Conservation (phyloP, 108 stramenopile species). For the Cyclotella kingstonii region DNA sequence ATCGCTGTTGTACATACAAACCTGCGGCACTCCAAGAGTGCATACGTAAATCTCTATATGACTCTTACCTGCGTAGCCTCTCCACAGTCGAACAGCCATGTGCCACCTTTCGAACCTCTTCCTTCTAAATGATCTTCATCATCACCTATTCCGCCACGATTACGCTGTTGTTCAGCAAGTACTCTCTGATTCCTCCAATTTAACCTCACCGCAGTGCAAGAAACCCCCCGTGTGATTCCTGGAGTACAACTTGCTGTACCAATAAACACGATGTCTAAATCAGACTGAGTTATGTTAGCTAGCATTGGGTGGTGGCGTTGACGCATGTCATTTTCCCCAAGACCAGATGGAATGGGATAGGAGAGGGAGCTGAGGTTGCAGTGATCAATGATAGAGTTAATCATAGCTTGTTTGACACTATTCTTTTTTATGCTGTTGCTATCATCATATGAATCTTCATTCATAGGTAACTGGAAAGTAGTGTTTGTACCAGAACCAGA, state of each 20-base stretch:
- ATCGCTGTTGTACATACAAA: no score
- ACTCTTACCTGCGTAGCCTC: conserved; percentile 89
- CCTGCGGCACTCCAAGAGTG: no score
- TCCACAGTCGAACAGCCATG: conserved; percentile 95
- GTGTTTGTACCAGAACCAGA: no score
- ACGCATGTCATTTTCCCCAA: conserved; percentile 58
- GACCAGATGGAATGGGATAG: conserved; percentile 11
- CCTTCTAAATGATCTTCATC: neutral
- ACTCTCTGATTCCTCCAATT: conserved; percentile 46
- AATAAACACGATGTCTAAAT: conserved; percentile 88
- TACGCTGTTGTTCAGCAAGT: neutral
- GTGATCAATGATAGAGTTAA: conserved; percentile 11
- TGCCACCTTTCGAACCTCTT: conserved; percentile 49
- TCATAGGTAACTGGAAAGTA: no score
- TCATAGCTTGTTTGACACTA: neutral
- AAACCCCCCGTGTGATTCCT: conserved; percentile 80
- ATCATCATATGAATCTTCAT: neutral
- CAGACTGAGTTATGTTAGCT: conserved; percentile 36
- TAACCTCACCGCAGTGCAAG: conserved; percentile 80
- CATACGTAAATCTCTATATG: conserved; percentile 27
- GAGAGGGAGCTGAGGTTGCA: conserved; percentile 8
- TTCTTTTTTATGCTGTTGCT: conserved; percentile 1
- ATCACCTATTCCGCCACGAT: neutral
- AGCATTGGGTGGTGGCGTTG: conserved; percentile 70
- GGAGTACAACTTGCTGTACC: conserved; percentile 94